phyloP scores from a whole-genome alignment of 1,139 yeast species.

The Entelexis paramagnoliae region DNA sequence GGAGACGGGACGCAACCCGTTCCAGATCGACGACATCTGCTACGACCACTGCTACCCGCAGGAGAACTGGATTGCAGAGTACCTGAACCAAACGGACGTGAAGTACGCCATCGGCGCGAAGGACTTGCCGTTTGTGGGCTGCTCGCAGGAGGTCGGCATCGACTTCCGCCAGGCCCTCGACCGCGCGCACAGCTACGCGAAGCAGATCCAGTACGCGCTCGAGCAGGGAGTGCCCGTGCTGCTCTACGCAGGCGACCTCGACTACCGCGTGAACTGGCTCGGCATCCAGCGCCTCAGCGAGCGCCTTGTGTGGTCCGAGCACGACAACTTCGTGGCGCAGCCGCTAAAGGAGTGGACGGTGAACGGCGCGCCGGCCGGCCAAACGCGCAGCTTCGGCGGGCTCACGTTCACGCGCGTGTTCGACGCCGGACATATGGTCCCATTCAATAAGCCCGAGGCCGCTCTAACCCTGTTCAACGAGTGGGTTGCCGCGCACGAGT shows the following conservation, averaged over 20 bases:
- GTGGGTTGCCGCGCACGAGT: slow-evolving; percentile 42
- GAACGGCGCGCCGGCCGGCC: slow-evolving; percentile 35
- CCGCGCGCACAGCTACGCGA: slow-evolving; percentile 55
- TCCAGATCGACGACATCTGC: slow-evolving; percentile 55
- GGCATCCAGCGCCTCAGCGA: slow-evolving; percentile 76
- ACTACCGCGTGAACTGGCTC: slow-evolving; percentile 80
- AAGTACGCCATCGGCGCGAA: slow-evolving; percentile 48
- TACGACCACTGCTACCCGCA: slow-evolving; percentile 45
- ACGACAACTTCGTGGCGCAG: slow-evolving; percentile 28
- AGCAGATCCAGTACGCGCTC: slow-evolving; percentile 46
- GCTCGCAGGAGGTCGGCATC: slow-evolving; percentile 46
- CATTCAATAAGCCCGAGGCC: slow-evolving; percentile 60
- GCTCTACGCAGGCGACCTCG: slow-evolving; percentile 80
- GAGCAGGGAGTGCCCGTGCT: slow-evolving; percentile 60
- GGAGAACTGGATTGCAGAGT: slow-evolving; percentile 45
- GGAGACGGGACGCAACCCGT: slow-evolving; percentile 54
- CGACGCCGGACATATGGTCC: slow-evolving; percentile 48
- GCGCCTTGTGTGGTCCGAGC: slow-evolving; percentile 49
- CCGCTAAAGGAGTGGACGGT: slow-evolving; percentile 32
- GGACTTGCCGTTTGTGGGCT: slow-evolving; percentile 60
- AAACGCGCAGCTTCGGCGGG: slow-evolving; percentile 36
- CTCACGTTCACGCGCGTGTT: slow-evolving; percentile 52
- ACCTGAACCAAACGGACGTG: slow-evolving; percentile 50
- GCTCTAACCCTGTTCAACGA: slow-evolving; percentile 65
- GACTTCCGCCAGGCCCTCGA: slow-evolving; percentile 54